Base-by-base conservation (phyloP, 805 yeast genomes). In the Clavispora fructus region DNA sequence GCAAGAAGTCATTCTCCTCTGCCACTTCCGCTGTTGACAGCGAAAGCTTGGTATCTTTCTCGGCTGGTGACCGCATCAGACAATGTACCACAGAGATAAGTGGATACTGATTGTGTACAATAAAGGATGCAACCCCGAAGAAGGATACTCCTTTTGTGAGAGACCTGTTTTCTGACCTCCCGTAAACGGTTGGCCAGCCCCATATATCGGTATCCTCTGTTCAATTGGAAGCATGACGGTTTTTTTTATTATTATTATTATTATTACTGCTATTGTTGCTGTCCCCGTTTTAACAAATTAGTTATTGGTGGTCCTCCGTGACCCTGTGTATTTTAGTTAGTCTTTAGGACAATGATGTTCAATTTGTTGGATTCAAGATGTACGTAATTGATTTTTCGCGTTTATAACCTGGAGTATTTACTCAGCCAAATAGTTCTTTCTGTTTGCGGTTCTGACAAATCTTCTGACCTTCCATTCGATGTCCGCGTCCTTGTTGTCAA, bases 391-490 rank as follows among this genome's bases (percentile, higher is more conserved):
- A n/a, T n/a, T 8, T n/a, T 31, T 7, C 7, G 17, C 19, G 37
- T 23, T 23, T 35, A 45, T 45, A 41, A 35, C 27, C 29, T 45
- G 23, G 23, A 19, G 23, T 23, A n/a, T 7, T 31, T 45, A 52
- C 45, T 54, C 53, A n/a, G 56, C 78, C 54, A 92, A 70, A 64
- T 92, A 90, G 63, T 91, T 94, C 73, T 94, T 92, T 69, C 97
- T 83, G 65, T 85, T 90, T 16, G 96, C 98, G 26, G 99, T 94
- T 63, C 99, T 80, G 40, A 90, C 88, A 58, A 91, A 94, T 58
- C 97, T 82, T 65, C 96, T 80, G 57, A 87, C 73, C 71, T 87
- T 87, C 98, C 98, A 94, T 64, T 94, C 99, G n/a, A 88, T 81
- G 60, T 94, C 99, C 10, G 97, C 96, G 64, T 94, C 97, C 69